Conservation (phyloP, 306 rosid species). For the Hippophae gyantsensis region DNA sequence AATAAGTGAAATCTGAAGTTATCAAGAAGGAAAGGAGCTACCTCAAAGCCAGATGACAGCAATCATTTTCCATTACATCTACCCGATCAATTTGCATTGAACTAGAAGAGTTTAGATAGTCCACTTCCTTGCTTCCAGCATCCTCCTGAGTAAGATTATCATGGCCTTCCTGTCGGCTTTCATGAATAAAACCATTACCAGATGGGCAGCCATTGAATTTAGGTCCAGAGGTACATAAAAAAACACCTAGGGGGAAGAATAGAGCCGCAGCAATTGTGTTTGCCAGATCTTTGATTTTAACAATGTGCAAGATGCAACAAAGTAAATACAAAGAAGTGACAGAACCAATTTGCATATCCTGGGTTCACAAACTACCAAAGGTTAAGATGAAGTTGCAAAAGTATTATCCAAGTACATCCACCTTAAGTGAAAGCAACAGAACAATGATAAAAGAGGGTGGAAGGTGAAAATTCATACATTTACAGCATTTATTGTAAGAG, state of each 20-base stretch:
- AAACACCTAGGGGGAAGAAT: constrained; percentile 57
- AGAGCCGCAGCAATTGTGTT: constrained; percentile 79
- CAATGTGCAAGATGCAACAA: constrained; percentile 79
- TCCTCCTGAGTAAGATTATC: constrained; percentile 23
- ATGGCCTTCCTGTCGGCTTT: constrained; percentile 29
- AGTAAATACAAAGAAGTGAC: constrained; percentile 76
- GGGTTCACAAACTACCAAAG: constrained; percentile 38
- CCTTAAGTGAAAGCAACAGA: not conserved
- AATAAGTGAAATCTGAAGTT: not conserved
- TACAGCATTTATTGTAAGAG: constrained; percentile 37
- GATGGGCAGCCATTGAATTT: constrained; percentile 41
- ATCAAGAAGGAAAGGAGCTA: constrained; percentile 18
- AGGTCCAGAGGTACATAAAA: constrained; percentile 34
- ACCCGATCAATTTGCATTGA: constrained; percentile 37
- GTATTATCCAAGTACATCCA: constrained; percentile 7
- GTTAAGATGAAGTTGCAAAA: constrained; percentile 24
- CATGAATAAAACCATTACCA: constrained; percentile 31
- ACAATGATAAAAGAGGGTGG: constrained; percentile 5
- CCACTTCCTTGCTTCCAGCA: constrained; percentile 22
- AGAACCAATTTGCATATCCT: constrained; percentile 61
- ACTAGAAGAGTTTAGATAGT: constrained; percentile 26
- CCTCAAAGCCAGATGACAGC: constrained; percentile 52
- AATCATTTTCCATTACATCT: constrained; percentile 26
- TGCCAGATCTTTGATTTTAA: constrained; percentile 87
- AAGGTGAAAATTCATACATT: constrained; percentile 43